A percentile compares a stretch with the other conserved stretches of the same genome.
Conservation (phyloP, 108 stramenopile species). For the Parietichytrium sp. region DNA sequence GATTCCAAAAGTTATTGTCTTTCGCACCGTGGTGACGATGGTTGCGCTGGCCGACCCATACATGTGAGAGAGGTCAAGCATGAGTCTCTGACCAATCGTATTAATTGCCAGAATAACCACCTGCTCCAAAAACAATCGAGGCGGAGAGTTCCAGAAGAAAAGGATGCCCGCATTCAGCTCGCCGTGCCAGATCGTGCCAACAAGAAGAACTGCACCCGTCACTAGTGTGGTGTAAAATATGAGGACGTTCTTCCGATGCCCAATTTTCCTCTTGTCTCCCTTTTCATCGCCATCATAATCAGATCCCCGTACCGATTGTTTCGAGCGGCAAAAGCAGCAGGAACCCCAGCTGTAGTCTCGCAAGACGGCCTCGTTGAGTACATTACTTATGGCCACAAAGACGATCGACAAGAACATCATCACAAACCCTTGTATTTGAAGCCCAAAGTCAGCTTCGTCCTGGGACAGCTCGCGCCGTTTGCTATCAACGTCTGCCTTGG, state of each 20-base stretch:
- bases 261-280: too few species aligned
- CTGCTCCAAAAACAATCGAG: neutral
- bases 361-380: too few species aligned
- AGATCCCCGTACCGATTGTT: too few species aligned
- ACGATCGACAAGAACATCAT: too few species aligned
- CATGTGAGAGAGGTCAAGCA: neutral
- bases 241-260: too few species aligned
- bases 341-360: too few species aligned
- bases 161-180: neutral
- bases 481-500: conserved; percentile 13
- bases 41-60: conserved; percentile 24
- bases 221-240: neutral
- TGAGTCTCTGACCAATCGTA: neutral
- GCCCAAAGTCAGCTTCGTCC: too few species aligned
- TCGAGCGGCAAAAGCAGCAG: too few species aligned
- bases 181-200: neutral
- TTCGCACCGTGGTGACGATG: conserved; percentile 14
- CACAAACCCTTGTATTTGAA: too few species aligned
- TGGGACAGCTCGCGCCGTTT: too few species aligned
- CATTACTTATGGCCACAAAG: too few species aligned
- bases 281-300: too few species aligned
- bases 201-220: neutral
- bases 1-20: conserved; percentile 20
- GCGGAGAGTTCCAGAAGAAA: neutral
- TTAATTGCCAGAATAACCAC: neutral